These are phyloP conservation scores for Diplocarpon mali DNA, from an alignment of 2,329 filamentous ascomycete genomes.

Conservation along the genomic window DNA sequence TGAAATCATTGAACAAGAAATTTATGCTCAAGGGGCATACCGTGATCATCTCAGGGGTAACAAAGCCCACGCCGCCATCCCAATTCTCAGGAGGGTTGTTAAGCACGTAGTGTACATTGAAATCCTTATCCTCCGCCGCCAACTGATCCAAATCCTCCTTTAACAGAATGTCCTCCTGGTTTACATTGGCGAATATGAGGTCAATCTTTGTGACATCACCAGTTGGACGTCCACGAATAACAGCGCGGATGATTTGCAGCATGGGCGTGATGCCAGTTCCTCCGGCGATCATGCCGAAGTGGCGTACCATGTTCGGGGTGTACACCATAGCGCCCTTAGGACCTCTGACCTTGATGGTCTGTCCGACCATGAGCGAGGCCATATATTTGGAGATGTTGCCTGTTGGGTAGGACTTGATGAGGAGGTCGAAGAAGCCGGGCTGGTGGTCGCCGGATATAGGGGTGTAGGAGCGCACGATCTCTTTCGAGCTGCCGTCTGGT, in stretches of 20 bases:
- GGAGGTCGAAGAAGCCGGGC: slow-evolving; percentile 84
- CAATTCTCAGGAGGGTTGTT: slow-evolving; percentile 91
- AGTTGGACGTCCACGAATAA: slow-evolving; percentile 65
- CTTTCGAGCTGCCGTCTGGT: slow-evolving; percentile 60
- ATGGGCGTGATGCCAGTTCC: slow-evolving; percentile 98
- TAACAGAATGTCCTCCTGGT: slow-evolving; percentile 82
- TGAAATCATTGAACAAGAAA: not conserved
- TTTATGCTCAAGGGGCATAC: slow-evolving; percentile 36
- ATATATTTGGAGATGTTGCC: slow-evolving; percentile 96
- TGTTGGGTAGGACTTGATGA: slow-evolving; percentile 96
- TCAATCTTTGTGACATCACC: slow-evolving; percentile 85
- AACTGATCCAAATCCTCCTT: slow-evolving; percentile 83
- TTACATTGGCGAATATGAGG: slow-evolving; percentile 95
- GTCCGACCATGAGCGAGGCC: slow-evolving; percentile 69
- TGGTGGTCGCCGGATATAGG: slow-evolving; percentile 84
- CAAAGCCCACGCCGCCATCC: slow-evolving; percentile 88
- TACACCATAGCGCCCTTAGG: slow-evolving; percentile 98
- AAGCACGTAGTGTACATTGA: slow-evolving; percentile 88
- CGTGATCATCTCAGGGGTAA: slow-evolving; percentile 91
- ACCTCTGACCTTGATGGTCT: slow-evolving; percentile 81
- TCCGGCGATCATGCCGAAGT: slow-evolving; percentile 96
- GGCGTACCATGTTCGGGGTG: slow-evolving; percentile 89
- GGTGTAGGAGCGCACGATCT: slow-evolving; percentile 85
- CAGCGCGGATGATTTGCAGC: slow-evolving; percentile 90
- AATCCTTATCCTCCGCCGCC: slow-evolving; percentile 62